A percentile compares a stretch with the other conserved stretches of the same genome.
Evolutionary conservation across 495 filamentous ascomycete species (phyloP).

Genomic region (Friedmanniomyces simplex): DNA sequence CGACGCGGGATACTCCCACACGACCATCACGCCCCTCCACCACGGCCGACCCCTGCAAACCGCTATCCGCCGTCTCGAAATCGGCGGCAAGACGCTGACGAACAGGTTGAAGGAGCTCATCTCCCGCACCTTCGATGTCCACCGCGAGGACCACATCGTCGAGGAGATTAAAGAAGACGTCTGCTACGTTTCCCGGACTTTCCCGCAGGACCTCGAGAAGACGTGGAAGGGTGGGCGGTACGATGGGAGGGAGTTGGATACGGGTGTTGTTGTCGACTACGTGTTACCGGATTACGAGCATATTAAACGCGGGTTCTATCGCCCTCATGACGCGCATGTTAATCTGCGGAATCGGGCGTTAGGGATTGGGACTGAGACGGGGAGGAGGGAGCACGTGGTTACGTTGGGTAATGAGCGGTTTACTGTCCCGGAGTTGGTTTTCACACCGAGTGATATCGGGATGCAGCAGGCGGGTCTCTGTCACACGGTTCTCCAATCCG

Average conservation of each 20-base stretch:
- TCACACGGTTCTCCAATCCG: slow-evolving; percentile 67
- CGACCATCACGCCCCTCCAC: slow-evolving; percentile 80
- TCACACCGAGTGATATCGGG: slow-evolving; percentile 76
- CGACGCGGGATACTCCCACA: slow-evolving; percentile 88
- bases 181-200: slow-evolving; percentile 67
- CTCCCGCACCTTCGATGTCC: slow-evolving; percentile 88
- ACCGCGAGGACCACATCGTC: slow-evolving; percentile 82
- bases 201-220: slow-evolving; percentile 65
- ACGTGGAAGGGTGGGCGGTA: slow-evolving; percentile 68
- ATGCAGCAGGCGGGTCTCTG: slow-evolving; percentile 75
- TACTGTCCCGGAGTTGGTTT: slow-evolving; percentile 78
- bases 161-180: slow-evolving; percentile 90
- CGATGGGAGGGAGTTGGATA: slow-evolving; percentile 40
- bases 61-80: slow-evolving; percentile 73
- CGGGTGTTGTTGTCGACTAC: slow-evolving; percentile 72
- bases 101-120: slow-evolving; percentile 86
- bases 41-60: slow-evolving; percentile 69
- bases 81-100: slow-evolving; percentile 90
- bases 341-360: slow-evolving; percentile 43
- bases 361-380: slow-evolving; percentile 42
- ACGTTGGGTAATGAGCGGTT: slow-evolving; percentile 90
- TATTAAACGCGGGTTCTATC: slow-evolving; percentile 57
- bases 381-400: slow-evolving; percentile 65
- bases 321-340: slow-evolving; percentile 58
- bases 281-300: slow-evolving; percentile 86